Evolutionary conservation across 2,329 filamentous ascomycete species (phyloP), one percentile per base, ranked within the genome.

Genomic region (Immersiporthe knoxdaviesiana): DNA sequence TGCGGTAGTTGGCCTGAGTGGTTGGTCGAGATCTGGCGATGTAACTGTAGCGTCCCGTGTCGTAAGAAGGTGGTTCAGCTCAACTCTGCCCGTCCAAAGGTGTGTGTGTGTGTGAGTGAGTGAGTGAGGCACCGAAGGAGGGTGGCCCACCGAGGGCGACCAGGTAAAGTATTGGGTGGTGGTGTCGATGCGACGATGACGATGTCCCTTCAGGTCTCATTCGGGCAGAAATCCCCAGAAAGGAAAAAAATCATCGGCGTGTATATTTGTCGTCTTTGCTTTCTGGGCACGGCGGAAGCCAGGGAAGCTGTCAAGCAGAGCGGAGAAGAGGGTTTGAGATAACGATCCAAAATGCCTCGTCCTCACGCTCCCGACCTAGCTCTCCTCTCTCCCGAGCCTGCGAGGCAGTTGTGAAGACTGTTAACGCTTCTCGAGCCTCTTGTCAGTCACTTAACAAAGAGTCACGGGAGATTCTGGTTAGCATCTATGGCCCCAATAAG

Each of bases 1-100:
- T 50, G 27, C 54, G 67, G 32, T 47, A 39, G n/a, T 58, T n/a
- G 24, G 41, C 37, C 59, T 69, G 21, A n/a, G 44, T 47, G 60
- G 63, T 69, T 64, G 62, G 63, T 63, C 67, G 65, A 63, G 65
- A 65, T 52, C 41, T 52, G 52, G 60, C 64, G 37, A 32, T 44
- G 52, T 60, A 47, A 47, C 54, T 66, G 52, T 59, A 68, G 64
- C 54, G 41, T 66, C 59, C 35, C 30, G 44, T 59, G 32, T 66
- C 24, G 37, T 24, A 41, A 18, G 18, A 32, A 44, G 35, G 14
- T 41, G 14, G 61, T 27, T 35, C 39, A 32, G 47, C 24, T n/a
- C 61, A 47, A 12, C 7, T 14, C 41, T 27, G 61, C 30, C 41
- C 24, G 41, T 27, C 39, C 39, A 27, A 63, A 30, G 6, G 44